Evolutionary conservation across 495 filamentous ascomycete species (phyloP).

Genomic region (Viridothelium virens): DNA sequence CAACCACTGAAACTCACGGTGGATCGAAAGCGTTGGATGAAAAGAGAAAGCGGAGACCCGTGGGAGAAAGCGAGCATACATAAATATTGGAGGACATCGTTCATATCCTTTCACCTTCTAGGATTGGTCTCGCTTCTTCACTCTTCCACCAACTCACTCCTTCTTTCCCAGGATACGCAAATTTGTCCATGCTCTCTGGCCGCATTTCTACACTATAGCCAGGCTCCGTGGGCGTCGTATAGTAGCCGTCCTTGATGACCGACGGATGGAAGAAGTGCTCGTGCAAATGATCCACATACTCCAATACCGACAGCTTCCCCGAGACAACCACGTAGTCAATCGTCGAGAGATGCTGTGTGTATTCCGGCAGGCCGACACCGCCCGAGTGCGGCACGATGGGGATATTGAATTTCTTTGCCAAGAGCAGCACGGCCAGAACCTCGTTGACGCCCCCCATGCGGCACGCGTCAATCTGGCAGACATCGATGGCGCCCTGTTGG

Average conservation of each 20-base stretch:
- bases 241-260: conserved; percentile 76
- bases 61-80: background rate
- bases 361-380: conserved; percentile 86
- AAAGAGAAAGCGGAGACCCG: background rate
- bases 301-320: conserved; percentile 71
- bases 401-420: conserved; percentile 77
- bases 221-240: conserved; percentile 71
- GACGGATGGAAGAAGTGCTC: conserved; percentile 84
- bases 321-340: conserved; percentile 89
- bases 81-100: background rate
- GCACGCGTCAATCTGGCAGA: conserved; percentile 89
- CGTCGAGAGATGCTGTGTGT: conserved; percentile 87
- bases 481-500: conserved; percentile 67
- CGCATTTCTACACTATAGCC: conserved; percentile 95
- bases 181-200: conserved; percentile 73
- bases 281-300: conserved; percentile 90
- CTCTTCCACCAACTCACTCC: conserved; percentile 72
- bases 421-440: conserved; percentile 79
- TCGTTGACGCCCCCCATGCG: conserved; percentile 88
- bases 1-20: no score
- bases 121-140: conserved; percentile 35
- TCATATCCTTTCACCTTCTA: conserved; percentile 37
- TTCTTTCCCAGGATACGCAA: conserved; percentile 62
- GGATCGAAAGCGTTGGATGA: background rate
- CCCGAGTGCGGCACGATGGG: conserved; percentile 86